Conservation (phyloP, 2,329 filamentous ascomycete genomes). For the Kalaharituber pfeilii region DNA sequence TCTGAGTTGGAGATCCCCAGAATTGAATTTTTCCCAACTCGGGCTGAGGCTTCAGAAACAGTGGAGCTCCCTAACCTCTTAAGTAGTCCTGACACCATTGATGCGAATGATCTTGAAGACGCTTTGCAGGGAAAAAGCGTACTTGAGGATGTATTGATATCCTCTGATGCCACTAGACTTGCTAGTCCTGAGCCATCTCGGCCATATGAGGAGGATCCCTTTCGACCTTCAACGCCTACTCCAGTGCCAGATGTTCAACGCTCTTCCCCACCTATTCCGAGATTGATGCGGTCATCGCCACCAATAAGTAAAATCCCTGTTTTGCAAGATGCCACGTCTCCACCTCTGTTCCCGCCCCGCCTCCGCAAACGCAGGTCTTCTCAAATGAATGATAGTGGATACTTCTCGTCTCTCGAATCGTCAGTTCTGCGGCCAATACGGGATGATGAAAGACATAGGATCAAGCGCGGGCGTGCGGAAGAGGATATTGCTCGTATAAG, state of each 20-base stretch:
- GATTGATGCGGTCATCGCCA: slow-evolving; percentile 66
- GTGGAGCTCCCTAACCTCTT: slow-evolving; percentile 10
- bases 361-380: slow-evolving; percentile 51
- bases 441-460: slow-evolving; percentile 60
- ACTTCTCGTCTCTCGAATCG: slow-evolving; percentile 90
- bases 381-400: slow-evolving; percentile 82
- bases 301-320: slow-evolving; percentile 46
- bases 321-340: slow-evolving; percentile 54
- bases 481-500: slow-evolving; percentile 89
- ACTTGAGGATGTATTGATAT: slow-evolving; percentile 25
- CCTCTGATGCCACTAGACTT: slow-evolving; percentile 36
- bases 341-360: slow-evolving; percentile 35
- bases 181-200: slow-evolving; percentile 35
- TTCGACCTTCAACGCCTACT: slow-evolving; percentile 31
- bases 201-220: slow-evolving; percentile 28
- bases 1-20: slow-evolving; percentile 7
- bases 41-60: not conserved
- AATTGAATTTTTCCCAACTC: slow-evolving; percentile 4
- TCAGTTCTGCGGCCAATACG: slow-evolving; percentile 64
- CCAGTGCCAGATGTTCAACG: slow-evolving; percentile 18
- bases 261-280: slow-evolving; percentile 47
- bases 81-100: slow-evolving; percentile 15
- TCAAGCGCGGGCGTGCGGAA: slow-evolving; percentile 81
- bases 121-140: slow-evolving; percentile 8
- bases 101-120: slow-evolving; percentile 5